Evolutionary conservation across 2,329 filamentous ascomycete genomes (phyloP).

Genomic region (Plenodomus lindquistii): DNA sequence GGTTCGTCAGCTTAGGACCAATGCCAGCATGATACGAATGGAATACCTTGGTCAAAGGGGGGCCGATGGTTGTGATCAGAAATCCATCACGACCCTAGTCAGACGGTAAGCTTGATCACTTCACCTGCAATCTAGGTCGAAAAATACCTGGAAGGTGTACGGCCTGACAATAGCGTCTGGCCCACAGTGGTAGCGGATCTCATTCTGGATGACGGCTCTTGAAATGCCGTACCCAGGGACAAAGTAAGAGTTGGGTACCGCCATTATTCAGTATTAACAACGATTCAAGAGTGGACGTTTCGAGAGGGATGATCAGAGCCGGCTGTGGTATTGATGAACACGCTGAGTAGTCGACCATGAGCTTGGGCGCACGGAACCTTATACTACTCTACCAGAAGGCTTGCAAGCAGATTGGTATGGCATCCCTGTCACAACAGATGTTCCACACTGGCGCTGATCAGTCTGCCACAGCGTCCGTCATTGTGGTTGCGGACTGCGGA

Average conservation of each 20-base stretch:
- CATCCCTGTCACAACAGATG: conserved; percentile 13
- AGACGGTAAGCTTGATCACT: conserved; percentile 17
- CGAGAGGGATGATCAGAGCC: conserved; percentile 11
- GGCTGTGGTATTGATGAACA: conserved; percentile 12
- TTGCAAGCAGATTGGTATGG: conserved; percentile 7
- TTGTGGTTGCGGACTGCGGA: neutral
- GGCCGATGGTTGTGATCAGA: conserved; percentile 46
- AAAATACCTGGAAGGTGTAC: conserved; percentile 46
- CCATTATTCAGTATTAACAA: conserved; percentile 19
- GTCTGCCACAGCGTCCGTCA: conserved; percentile 7
- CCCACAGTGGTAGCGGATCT: conserved; percentile 50
- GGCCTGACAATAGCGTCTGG: conserved; percentile 49
- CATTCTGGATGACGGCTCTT: conserved; percentile 49
- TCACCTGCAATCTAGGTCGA: conserved; percentile 1
- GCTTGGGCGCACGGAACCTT: conserved; percentile 26
- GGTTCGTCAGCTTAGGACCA: conserved; percentile 12
- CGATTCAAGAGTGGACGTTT: conserved; percentile 1
- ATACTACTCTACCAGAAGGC: conserved; percentile 20
- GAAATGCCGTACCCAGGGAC: conserved; percentile 50
- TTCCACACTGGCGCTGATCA: conserved; percentile 5
- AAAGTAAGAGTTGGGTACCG: conserved; percentile 46
- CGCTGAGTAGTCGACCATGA: conserved; percentile 12
- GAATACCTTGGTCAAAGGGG: conserved; percentile 47
- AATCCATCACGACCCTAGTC: conserved; percentile 48
- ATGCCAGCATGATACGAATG: neutral